Evolutionary conservation across 2,329 filamentous ascomycete genomes (phyloP).

Genomic region (Botrytis paeoniae): DNA sequence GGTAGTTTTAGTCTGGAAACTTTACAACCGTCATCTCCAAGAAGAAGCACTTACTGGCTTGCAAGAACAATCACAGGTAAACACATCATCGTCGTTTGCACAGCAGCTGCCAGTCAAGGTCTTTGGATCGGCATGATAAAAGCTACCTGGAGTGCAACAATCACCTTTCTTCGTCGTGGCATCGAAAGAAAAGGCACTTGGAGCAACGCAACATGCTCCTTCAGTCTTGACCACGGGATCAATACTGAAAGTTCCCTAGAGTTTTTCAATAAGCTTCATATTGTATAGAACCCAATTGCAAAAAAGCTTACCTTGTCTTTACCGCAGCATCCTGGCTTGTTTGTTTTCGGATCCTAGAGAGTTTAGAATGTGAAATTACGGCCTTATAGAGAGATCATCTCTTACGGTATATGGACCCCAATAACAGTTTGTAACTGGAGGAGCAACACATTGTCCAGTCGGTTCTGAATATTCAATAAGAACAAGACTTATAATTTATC

Average conservation of each 20-base stretch:
- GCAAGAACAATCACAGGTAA: conserved; percentile 16
- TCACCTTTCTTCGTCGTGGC: neutral
- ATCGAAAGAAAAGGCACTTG: conserved; percentile 5
- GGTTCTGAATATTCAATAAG: neutral
- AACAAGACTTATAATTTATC: neutral
- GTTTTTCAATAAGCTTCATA: neutral
- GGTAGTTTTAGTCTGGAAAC: neutral
- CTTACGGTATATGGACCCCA: conserved; percentile 13
- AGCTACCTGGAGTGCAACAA: neutral
- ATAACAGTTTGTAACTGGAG: conserved; percentile 7
- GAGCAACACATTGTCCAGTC: conserved; percentile 5
- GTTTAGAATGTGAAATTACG: neutral
- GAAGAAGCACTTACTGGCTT: neutral
- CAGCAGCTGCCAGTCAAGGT: conserved; percentile 3
- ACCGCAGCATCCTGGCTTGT: neutral
- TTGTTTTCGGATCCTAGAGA: neutral
- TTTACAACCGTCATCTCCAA: no score
- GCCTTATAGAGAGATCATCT: neutral
- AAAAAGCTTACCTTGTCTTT: neutral
- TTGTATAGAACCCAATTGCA: neutral
- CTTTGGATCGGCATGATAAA: neutral
- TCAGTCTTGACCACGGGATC: neutral
- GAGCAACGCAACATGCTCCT: conserved; percentile 11
- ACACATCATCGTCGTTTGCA: conserved; percentile 6
- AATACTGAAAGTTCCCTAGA: conserved; percentile 4